Conservation (phyloP, 2,329 filamentous ascomycete species). For the Penicillium sp. region DNA sequence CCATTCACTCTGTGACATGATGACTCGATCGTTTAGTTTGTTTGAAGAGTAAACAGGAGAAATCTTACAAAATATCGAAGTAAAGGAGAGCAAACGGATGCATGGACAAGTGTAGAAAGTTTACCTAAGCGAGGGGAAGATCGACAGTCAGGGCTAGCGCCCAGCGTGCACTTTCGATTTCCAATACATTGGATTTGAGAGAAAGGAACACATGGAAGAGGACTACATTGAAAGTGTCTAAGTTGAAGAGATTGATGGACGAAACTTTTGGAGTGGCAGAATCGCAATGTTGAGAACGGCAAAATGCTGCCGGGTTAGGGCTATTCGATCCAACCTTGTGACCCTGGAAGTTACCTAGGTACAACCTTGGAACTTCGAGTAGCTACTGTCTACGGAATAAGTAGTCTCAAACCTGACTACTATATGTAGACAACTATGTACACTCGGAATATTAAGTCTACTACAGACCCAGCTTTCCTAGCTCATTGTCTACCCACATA, state of each 20-base stretch:
- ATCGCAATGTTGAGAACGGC: no score
- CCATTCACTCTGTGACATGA: conserved; percentile 4
- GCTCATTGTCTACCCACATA: conserved; percentile 13
- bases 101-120: not conserved
- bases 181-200: not conserved
- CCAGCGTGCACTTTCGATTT: not conserved
- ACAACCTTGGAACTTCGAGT: no score
- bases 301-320: no score
- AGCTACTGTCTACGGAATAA: no score
- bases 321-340: no score
- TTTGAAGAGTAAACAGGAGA: not conserved
- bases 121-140: no score
- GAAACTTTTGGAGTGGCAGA: no score
- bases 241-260: no score
- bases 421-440: not conserved
- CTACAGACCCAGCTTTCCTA: conserved; percentile 12
- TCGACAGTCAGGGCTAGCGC: not conserved
- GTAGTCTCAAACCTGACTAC: no score
- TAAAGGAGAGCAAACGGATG: not conserved
- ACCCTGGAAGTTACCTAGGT: no score
- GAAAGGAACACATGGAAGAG: no score
- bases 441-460: not conserved
- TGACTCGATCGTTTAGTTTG: not conserved
- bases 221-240: no score
- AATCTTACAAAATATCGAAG: not conserved